Base-by-base conservation (phyloP, 2,329 filamentous ascomycete genomes). In the Plenodomus lindquistii region DNA sequence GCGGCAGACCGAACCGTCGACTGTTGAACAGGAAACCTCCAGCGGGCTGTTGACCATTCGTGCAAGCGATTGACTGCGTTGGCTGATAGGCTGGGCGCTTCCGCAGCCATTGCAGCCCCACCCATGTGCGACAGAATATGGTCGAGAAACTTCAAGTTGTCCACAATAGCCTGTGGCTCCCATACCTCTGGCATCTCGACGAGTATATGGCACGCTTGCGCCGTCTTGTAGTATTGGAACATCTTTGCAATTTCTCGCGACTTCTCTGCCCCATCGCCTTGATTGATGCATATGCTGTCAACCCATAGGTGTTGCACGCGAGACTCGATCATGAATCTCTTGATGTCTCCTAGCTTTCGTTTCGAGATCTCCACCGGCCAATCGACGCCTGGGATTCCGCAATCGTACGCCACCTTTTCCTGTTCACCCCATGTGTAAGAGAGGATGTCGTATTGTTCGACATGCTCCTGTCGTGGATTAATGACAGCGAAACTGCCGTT, bases 241-340 rank as follows among this genome's bases (percentile, higher is more conserved):
- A 48, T 48, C 40, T 27, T 43, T 1, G 40, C 38, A 10, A 48
- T 16, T 19, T 48, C 45, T 17, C 34, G n/a, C 6, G 45, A 36
- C 29, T 48, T 29, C 11, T 48, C 45, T 5, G 19, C 21, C 0
- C 53, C 50, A 2, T 60, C 52, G 10, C 36, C 51, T 34, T 64
- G 61, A 20, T 61, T 58, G 22, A 64, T 42, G 42, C 61, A 63
- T 16, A 64, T 43, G 35, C 57, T 61, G 44, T 64, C 59, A 15
- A 55, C 45, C 45, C 45, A 48, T 1, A 48, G 36, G 27, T 43
- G 40, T 34, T 15, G 27, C 11, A 31, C 27, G 11, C 27, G 6
- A 15, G 27, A 7, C 27, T 15, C 11, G 27, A 31, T 8, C 27
- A 31, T 31, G 27, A 31, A 15, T 8, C 6, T 4, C 11, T 21